Evolutionary conservation across 1,139 yeast species (phyloP).

Genomic region (Geotrichum carabidarum): DNA sequence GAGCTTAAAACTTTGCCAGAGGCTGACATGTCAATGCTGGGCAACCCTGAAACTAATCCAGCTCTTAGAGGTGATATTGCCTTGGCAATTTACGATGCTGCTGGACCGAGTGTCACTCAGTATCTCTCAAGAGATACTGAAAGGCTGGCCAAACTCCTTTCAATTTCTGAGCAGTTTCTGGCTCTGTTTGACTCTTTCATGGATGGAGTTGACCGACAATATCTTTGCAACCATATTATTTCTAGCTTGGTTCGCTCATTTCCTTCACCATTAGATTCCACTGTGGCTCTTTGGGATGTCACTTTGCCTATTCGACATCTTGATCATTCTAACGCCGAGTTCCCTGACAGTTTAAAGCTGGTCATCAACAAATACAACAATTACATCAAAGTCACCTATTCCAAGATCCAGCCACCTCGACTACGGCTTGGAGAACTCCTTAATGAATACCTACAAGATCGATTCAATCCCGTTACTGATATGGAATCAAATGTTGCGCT

Average conservation of each 20-base stretch:
- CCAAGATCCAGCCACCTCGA: constrained; percentile 37
- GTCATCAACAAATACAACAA: constrained; percentile 70
- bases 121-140: constrained; percentile 12
- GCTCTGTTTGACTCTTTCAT: constrained; percentile 59
- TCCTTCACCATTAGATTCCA: constrained; percentile 35
- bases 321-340: constrained; percentile 38
- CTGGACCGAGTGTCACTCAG: constrained; percentile 31
- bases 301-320: constrained; percentile 62
- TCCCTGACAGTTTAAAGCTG: constrained; percentile 59
- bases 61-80: constrained; percentile 89
- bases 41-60: constrained; percentile 81
- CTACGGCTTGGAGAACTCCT: constrained; percentile 37
- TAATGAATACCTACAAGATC: constrained; percentile 23
- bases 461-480: constrained; percentile 21
- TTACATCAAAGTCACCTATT: constrained; percentile 39
- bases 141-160: constrained; percentile 11
- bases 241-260: constrained; percentile 45
- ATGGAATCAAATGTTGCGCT: constrained; percentile 29
- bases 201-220: constrained; percentile 57
- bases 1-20: constrained; percentile 74
- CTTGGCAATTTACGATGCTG: constrained; percentile 71
- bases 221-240: constrained; percentile 62
- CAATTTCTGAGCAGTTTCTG: constrained; percentile 46
- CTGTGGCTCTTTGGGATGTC: constrained; percentile 52
- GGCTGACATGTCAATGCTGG: constrained; percentile 79